Conservation (phyloP, 2,329 filamentous ascomycete species). For the Phoma sp. region DNA sequence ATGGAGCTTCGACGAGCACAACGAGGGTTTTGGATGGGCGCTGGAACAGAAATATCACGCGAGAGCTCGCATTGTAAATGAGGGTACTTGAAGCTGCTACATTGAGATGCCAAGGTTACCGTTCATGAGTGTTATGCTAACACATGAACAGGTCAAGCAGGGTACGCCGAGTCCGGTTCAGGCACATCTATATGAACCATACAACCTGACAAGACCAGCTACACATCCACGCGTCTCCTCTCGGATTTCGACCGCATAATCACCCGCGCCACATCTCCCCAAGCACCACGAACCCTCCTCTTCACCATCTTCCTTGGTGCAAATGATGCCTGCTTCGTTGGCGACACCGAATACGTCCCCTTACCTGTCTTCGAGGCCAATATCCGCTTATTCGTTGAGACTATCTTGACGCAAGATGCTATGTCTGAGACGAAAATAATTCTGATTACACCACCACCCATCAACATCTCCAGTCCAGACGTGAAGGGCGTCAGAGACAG, state of each 20-base stretch:
- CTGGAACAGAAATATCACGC: conserved; percentile 34
- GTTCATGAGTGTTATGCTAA: not conserved
- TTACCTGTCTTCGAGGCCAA: conserved; percentile 43
- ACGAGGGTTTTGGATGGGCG: conserved; percentile 38
- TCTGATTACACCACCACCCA: conserved; percentile 48
- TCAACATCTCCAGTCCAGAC: conserved; percentile 33
- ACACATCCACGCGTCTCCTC: conserved; percentile 35
- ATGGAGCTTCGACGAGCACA: conserved; percentile 39
- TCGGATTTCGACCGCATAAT: conserved; percentile 36
- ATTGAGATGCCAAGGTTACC: not conserved
- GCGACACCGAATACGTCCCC: conserved; percentile 36
- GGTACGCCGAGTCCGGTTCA: conserved; percentile 13
- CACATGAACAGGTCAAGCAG: conserved; percentile 27
- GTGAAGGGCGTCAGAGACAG: not conserved
- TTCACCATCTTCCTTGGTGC: conserved; percentile 51
- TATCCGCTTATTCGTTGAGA: conserved; percentile 45
- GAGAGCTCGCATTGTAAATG: conserved; percentile 37
- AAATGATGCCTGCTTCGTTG: conserved; percentile 48
- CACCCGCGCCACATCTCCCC: conserved; percentile 21
- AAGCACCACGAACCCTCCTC: conserved; percentile 39
- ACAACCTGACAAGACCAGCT: conserved; percentile 25
- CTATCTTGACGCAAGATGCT: conserved; percentile 39
- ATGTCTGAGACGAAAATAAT: conserved; percentile 45
- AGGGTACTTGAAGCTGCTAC: conserved; percentile 25
- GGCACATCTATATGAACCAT: not conserved